Base-by-base conservation (phyloP, 2,329 filamentous ascomycete species). In the Gremmenia infestans region DNA sequence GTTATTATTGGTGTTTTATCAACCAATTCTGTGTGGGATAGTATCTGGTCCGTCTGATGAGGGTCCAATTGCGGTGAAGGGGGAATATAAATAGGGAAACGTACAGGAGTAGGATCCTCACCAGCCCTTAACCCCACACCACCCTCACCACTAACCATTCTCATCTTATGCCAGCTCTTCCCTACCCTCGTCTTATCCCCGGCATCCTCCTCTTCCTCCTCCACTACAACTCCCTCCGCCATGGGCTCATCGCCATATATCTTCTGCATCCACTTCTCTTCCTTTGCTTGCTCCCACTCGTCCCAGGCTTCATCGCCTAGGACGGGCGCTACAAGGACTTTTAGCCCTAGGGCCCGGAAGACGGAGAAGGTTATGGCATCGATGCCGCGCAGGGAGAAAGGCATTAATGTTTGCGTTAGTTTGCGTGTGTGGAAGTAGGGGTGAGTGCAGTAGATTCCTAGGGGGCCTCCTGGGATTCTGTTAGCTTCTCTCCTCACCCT, bases 371-470 rank as follows among this genome's bases (percentile, higher is more conserved):
- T 55, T 0, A 72, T 66, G 57, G 76, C 71, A 56, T 81, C 78
- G 0, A 72, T 60, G 0, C 78, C 76, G 60, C 80, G 81, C 5
- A 81, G 66, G 0, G 66, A 64, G 3, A 63, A 64, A 0, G 73
- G 74, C 1, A 77, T 63, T 4, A 60, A 42, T 0, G 48, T 15
- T 1, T 58, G 22, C 0, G 66, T 63, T 4, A 52, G 5, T 1
- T 60, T 6, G 3, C 62, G 0, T 48, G 70, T 68, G 51, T 81
- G 76, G 0, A 76, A 69, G 59, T 81, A 81, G 0, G 71, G 69
- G 52, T 81, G 76, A 3, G 71, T 70, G 56, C 76, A 80, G 50
- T 66, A 72, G 32, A 78, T 71, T 0, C 77, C 79, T 0, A 81
- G 54, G 2, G 62, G 61, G 0, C 76, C 74, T 4, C 77, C 77